Evolutionary conservation across 2,329 filamentous ascomycete genomes (phyloP), one percentile per base, ranked within the genome.

Genomic region (Scedosporium apiospermum): DNA sequence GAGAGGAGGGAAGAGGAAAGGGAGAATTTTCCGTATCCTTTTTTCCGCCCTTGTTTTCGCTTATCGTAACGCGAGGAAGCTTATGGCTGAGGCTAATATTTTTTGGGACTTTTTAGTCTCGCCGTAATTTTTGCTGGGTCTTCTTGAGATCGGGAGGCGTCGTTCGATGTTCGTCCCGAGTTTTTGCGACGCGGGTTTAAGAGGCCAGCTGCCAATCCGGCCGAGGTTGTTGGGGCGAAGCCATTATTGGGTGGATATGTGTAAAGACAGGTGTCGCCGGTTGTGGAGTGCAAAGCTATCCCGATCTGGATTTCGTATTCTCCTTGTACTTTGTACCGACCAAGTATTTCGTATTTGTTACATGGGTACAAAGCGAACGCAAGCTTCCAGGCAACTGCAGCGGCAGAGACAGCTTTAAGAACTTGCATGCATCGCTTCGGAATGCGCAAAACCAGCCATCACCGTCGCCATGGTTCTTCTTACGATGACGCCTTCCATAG

Each of bases 401-500:
- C 42, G 5, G 4, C 34, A 30, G 16, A 5, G 7, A 14, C 16
- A 34, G 34, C 14, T n/a, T 6, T 4, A 18, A n/a, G 16, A 23
- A 1, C 4, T 44, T 27, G 49, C 60, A n/a, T 7, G 34, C 27
- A 18, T 62, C 16, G 49, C 4, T 3, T 55, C 53, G 5, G 30
- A 18, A 58, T 18, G 62, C 42, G 6, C 12, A 46, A 21, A 27
- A 51, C 27, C 26, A 34, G 3, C 23, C 55, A 16, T 16, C 7
- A 55, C 42, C 55, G 26, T 16, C 7, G 34, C 42, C 23, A 93
- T 93, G 90, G 89, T 93, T 18, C 79, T 89, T 53, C 84, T 95
- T 51, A 90, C 87, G n/a, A 88, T 91, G 80, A 93, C 89, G 3
- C 73, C 82, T 68, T 78, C 83, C 67, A 84, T 90, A 34, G 83